Percentiles rank a stretch among this genome's conserved stretches.
Evolutionary conservation across 768 basidiomycete genomes (phyloP).

Genomic region (Leccinum fibrillosum): DNA sequence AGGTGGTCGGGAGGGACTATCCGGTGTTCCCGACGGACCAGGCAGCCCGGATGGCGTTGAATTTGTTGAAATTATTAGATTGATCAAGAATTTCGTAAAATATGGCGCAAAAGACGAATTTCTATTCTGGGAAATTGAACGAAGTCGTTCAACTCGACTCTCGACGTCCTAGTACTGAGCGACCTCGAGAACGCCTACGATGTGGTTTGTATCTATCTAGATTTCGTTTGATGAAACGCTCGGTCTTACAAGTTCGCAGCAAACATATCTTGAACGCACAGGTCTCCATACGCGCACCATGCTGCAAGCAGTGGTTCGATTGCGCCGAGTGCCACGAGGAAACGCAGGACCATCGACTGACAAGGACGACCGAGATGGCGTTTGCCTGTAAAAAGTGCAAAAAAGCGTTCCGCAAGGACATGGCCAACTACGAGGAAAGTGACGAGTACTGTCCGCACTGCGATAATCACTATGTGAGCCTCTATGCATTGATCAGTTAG

Average conservation of each 20-base stretch:
- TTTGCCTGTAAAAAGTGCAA: slow-evolving; percentile 89
- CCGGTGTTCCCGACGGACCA: slow-evolving; percentile 22
- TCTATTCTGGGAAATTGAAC: slow-evolving; percentile 4
- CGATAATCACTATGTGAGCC: slow-evolving; percentile 95
- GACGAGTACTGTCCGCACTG: slow-evolving; percentile 99
- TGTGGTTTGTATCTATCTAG: slow-evolving; percentile 25
- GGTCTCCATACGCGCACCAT: slow-evolving; percentile 93
- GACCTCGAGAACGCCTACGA: slow-evolving; percentile 2
- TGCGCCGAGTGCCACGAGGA: slow-evolving; percentile 96
- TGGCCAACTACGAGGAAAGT: slow-evolving; percentile 88
- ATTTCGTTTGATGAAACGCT: background rate
- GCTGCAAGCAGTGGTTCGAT: slow-evolving; percentile 98
- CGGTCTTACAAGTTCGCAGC: slow-evolving; percentile 38
- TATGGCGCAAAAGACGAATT: background rate
- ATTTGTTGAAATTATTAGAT: background rate
- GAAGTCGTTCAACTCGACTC: background rate
- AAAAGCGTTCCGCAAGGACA: slow-evolving; percentile 96
- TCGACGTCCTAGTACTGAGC: too few species aligned
- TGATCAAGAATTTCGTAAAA: background rate
- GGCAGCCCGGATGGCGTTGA: slow-evolving; percentile 12
- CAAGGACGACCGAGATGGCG: slow-evolving; percentile 78
- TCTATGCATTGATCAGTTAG: background rate
- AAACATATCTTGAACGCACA: slow-evolving; percentile 97
- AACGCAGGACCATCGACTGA: slow-evolving; percentile 65
- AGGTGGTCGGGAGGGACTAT: slow-evolving; percentile 16